Base-by-base conservation (phyloP, 2,329 filamentous ascomycete genomes). In the Colletotrichum kahawae region DNA sequence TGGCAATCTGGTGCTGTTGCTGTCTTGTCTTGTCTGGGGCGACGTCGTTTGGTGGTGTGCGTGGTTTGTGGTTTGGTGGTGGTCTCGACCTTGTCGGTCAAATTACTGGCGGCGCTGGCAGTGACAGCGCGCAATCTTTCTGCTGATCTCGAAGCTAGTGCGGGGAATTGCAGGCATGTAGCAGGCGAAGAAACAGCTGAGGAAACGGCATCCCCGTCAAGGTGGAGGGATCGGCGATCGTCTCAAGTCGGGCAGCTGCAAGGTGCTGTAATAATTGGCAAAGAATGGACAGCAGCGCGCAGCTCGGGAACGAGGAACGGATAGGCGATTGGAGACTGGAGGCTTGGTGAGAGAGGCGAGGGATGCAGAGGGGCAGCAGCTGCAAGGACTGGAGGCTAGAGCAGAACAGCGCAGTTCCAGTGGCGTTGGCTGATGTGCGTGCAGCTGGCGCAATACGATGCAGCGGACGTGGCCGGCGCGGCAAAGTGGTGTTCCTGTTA, bases 111-210 rank as follows among this genome's bases (percentile, higher is more conserved):
- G 51, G 24, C 59, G 38, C 51, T 74, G 60, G 24, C 56, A 24
- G 62, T 62, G 67, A 36, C 68, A 43, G 67, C 56, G 36, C 62
- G 31, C 71, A 71, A 67, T 74, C 54, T 71, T 67, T 67, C 36
- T 71, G 68, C 62, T 63, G 72, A 71, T 74, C 38, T 67, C 56
- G 29, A 71, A 74, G 68, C 69, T 71, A 74, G 68, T 71, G 72
- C 72, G 72, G 72, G 72, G 72, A 67, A 62, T 70, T 71, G 72
- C 68, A 74, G 62, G 68, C 60, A 71, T 67, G 72, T 68, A 33
- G 67, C 54, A 60, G 62, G 60, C 60, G 71, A 62, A 56, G 72
- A 71, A 38, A 36, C 36, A 51, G 38, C 62, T 43, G 29, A 67
- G 56, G 56, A 34, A 54, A 57, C 72, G 72, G 68, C 72, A 74